Evolutionary conservation across 345 rosid genomes (phyloP).

Genomic region (Psidium guajava): DNA sequence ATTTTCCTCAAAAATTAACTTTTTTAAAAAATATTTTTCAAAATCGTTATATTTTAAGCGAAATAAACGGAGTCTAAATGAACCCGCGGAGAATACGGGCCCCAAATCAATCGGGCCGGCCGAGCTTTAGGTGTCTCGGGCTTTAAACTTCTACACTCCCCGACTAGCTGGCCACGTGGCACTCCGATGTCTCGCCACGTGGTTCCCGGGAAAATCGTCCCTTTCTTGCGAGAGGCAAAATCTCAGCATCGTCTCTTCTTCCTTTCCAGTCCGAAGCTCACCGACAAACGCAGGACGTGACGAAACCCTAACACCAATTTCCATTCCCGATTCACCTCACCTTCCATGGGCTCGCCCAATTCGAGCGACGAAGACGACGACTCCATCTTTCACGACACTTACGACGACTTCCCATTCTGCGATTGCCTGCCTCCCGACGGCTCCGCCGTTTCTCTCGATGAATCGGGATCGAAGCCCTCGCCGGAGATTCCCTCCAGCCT

Average conservation of each 20-base stretch:
- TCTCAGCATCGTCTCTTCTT: background rate
- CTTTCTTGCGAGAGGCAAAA: background rate
- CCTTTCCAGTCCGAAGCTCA: background rate
- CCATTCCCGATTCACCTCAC: background rate
- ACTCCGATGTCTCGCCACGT: background rate
- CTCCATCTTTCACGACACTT: conserved; percentile 41
- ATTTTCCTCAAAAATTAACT: too few relatives aligned
- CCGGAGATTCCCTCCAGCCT: conserved; percentile 9
- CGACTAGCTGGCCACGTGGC: background rate
- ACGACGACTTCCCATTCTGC: conserved; percentile 41
- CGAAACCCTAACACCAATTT: background rate
- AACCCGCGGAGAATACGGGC: too few relatives aligned
- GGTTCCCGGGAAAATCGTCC: background rate
- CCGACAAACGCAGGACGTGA: background rate
- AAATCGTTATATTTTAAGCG: too few relatives aligned
- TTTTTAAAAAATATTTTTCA: too few relatives aligned
- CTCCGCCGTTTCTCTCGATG: conserved; percentile 1
- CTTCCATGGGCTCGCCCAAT: background rate
- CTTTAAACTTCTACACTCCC: background rate
- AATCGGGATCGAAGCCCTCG: conserved; percentile 10
- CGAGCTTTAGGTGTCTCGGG: background rate
- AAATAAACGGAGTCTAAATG: too few relatives aligned
- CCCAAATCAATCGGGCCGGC: background rate
- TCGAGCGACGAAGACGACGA: conserved; percentile 12
- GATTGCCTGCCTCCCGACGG: conserved; percentile 17